These are phyloP conservation scores for Brassica hybrid DNA, from an alignment of 441 rosid genomes.

Conservation along the genomic window DNA sequence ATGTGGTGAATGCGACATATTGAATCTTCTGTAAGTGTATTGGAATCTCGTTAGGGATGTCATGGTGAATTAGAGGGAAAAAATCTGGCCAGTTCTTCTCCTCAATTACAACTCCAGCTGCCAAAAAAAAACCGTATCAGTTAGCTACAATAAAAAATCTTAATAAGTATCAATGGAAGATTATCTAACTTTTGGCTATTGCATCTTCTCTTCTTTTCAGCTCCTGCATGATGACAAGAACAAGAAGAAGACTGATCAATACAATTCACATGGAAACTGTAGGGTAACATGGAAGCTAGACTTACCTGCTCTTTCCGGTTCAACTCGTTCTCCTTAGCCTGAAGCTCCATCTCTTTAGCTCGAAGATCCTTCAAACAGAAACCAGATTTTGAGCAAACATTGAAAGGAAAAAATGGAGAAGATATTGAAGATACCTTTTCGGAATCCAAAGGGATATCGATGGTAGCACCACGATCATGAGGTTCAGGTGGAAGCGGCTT, in stretches of 20 bases:
- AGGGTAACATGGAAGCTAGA: slow-evolving; percentile 5
- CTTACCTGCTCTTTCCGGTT: slow-evolving; percentile 80
- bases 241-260: background rate
- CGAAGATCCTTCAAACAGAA: slow-evolving; percentile 67
- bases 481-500: slow-evolving; percentile 98
- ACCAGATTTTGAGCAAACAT: slow-evolving; percentile 9
- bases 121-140: slow-evolving; percentile 39
- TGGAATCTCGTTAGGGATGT: slow-evolving; percentile 93
- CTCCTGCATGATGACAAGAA: slow-evolving; percentile 58
- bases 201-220: slow-evolving; percentile 92
- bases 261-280: slow-evolving; percentile 18
- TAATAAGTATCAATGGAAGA: slow-evolving; percentile 10
- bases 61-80: too few relatives aligned
- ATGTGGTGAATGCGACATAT: slow-evolving; percentile 94
- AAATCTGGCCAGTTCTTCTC: too few relatives aligned
- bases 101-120: slow-evolving; percentile 95
- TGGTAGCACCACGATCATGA: slow-evolving; percentile 90
- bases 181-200: slow-evolving; percentile 58
- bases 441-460: slow-evolving; percentile 88
- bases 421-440: slow-evolving; percentile 54
- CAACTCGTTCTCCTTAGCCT: slow-evolving; percentile 90
- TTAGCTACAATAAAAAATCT: background rate
- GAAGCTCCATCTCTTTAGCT: slow-evolving; percentile 90
- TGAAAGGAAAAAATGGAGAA: slow-evolving; percentile 10
- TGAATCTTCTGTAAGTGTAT: slow-evolving; percentile 87